Evolutionary conservation across 495 filamentous ascomycete genomes (phyloP).

Genomic region (Talaromyces nanjingensis): DNA sequence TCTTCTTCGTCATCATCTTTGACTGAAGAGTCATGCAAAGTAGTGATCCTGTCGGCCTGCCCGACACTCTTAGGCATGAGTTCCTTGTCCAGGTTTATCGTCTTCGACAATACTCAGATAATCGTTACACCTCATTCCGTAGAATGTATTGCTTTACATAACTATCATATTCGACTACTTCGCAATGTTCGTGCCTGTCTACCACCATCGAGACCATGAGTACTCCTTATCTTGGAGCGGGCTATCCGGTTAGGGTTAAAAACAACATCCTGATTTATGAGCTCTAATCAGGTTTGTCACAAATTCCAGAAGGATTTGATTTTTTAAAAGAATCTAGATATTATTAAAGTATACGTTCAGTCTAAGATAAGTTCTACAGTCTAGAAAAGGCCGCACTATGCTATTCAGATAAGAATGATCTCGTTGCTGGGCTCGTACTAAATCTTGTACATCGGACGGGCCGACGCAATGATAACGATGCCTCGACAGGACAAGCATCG

Average conservation of each 20-base stretch:
- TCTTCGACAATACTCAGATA: too few relatives aligned
- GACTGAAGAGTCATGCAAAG: not conserved
- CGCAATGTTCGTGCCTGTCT: not conserved
- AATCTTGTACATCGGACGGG: not conserved
- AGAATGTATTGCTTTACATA: not conserved
- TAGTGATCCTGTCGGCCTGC: not conserved
- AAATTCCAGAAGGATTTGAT: not conserved
- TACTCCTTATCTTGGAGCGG: not conserved
- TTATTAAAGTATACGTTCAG: not conserved
- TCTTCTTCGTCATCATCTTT: not conserved
- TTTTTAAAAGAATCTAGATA: not conserved
- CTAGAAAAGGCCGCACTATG: not conserved
- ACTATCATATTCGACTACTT: too few relatives aligned
- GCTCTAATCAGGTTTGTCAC: not conserved
- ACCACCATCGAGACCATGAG: not conserved
- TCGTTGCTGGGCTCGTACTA: not conserved
- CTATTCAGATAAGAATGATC: not conserved
- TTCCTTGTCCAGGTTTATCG: not conserved
- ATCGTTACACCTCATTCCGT: not conserved
- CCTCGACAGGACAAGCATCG: not conserved
- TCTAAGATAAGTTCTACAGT: not conserved
- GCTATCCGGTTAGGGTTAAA: not conserved
- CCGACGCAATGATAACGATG: not conserved
- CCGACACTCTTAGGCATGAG: not conserved
- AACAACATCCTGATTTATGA: not conserved